Conservation (phyloP, 2,329 filamentous ascomycete species). For the Aureobasidium mangrovei region DNA sequence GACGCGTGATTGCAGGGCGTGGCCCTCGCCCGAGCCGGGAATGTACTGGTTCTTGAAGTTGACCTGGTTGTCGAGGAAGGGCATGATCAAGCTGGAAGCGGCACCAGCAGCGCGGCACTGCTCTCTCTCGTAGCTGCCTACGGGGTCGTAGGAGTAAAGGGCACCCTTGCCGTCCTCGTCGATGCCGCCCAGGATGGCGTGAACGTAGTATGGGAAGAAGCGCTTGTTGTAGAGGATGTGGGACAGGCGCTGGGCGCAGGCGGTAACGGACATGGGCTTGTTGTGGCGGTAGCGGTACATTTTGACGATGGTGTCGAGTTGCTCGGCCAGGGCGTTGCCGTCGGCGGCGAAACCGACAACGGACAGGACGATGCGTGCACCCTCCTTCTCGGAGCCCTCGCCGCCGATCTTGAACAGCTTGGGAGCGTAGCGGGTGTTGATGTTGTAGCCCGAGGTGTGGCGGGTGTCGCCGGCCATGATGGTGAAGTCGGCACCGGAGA, state of each 20-base stretch:
- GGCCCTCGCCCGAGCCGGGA: conserved; percentile 73
- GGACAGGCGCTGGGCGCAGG: conserved; percentile 87
- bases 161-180: conserved; percentile 93
- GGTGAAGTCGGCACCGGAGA: conserved; percentile 86
- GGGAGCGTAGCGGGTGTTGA: conserved; percentile 91
- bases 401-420: conserved; percentile 98
- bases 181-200: conserved; percentile 85
- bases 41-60: conserved; percentile 99
- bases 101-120: conserved; percentile 91
- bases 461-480: conserved; percentile 97
- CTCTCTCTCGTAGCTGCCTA: conserved; percentile 95
- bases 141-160: conserved; percentile 94
- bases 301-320: conserved; percentile 89
- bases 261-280: conserved; percentile 89
- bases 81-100: conserved; percentile 83
- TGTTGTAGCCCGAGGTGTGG: conserved; percentile 92
- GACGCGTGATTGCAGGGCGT: conserved; percentile 65
- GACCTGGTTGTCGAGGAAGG: conserved; percentile 98
- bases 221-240: conserved; percentile 96
- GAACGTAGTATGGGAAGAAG: conserved; percentile 98
- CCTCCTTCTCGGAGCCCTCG: conserved; percentile 73
- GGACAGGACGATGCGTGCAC: conserved; percentile 79
- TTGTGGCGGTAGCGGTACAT: conserved; percentile 98
- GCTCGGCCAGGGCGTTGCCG: conserved; percentile 86
- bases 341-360: conserved; percentile 96